Conservation (phyloP, 2,329 filamentous ascomycete genomes). For the Fusarium odoratissimum region DNA sequence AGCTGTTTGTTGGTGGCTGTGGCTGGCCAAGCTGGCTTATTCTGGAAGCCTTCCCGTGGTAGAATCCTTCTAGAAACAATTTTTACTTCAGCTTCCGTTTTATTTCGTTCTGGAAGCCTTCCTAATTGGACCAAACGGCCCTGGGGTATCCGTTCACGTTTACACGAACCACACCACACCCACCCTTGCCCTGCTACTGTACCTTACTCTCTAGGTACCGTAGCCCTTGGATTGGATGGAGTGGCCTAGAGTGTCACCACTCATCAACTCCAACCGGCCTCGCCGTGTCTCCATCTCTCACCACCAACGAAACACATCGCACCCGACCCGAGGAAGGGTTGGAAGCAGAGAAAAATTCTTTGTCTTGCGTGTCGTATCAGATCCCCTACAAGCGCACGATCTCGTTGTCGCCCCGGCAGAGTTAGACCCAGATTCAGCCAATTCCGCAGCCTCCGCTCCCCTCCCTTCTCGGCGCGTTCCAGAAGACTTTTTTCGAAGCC, state of each 20-base stretch:
- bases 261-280: slow-evolving; percentile 40
- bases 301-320: slow-evolving; percentile 12
- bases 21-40: background rate
- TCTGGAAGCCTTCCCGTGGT: background rate
- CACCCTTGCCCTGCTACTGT: slow-evolving; percentile 6
- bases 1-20: background rate
- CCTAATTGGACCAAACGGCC: slow-evolving; percentile 21
- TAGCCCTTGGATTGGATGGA: slow-evolving; percentile 11
- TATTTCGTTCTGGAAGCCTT: slow-evolving; percentile 43
- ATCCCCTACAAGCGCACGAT: background rate
- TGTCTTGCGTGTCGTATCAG: background rate
- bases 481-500: slow-evolving; percentile 33
- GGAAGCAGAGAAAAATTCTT: slow-evolving; percentile 18
- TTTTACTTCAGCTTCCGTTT: background rate
- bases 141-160: slow-evolving; percentile 4
- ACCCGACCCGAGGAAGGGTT: background rate
- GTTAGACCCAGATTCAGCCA: slow-evolving; percentile 18
- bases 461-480: slow-evolving; percentile 20
- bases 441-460: slow-evolving; percentile 2
- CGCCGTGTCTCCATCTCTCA: slow-evolving; percentile 47
- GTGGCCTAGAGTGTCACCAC: slow-evolving; percentile 31
- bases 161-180: slow-evolving; percentile 27
- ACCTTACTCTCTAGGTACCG: background rate
- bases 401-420: slow-evolving; percentile 12
- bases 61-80: slow-evolving; percentile 39